phyloP scores from a whole-genome alignment of 805 yeast species.

The Cyberlindnera bimundalis region DNA sequence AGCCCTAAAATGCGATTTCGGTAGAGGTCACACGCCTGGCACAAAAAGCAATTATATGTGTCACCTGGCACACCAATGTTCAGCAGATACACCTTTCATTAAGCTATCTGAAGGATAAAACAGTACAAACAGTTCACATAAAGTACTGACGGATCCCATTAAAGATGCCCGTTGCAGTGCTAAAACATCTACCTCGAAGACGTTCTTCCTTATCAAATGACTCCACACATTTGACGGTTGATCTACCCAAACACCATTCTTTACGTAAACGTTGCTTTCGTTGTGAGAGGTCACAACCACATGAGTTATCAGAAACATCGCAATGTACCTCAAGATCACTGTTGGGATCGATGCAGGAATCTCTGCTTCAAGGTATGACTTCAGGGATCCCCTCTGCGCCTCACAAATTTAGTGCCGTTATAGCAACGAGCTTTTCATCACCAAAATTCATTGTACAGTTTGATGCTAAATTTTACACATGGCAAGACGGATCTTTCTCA shows the following conservation, averaged over 20 bases:
- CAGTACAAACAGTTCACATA: background rate
- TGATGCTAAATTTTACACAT: conserved; percentile 26
- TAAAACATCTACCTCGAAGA: conserved; percentile 2
- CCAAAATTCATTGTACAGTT: conserved; percentile 21
- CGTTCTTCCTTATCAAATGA: conserved; percentile 9
- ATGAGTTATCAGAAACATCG: too few species aligned
- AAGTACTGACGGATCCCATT: background rate
- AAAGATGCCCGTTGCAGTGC: conserved; percentile 6
- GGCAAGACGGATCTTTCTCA: conserved; percentile 19
- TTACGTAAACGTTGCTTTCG: conserved; percentile 6
- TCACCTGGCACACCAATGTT: background rate
- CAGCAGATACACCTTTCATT: background rate
- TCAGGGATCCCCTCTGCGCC: conserved; percentile 20
- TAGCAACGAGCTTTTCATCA: conserved; percentile 10
- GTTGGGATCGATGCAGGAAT: conserved; percentile 23
- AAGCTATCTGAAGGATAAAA: background rate
- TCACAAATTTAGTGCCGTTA: conserved; percentile 28
- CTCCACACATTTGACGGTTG: conserved; percentile 1
- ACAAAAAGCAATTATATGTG: conserved; percentile 5
- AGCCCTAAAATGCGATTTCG: background rate
- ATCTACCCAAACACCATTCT: background rate
- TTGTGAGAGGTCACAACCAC: conserved; percentile 3
- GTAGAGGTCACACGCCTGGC: background rate
- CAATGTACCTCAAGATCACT: conserved; percentile 7
- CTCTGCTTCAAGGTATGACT: conserved; percentile 22